phyloP scores from a whole-genome alignment of 306 rosid genomes.

The Glycyrrhiza uralensis region DNA sequence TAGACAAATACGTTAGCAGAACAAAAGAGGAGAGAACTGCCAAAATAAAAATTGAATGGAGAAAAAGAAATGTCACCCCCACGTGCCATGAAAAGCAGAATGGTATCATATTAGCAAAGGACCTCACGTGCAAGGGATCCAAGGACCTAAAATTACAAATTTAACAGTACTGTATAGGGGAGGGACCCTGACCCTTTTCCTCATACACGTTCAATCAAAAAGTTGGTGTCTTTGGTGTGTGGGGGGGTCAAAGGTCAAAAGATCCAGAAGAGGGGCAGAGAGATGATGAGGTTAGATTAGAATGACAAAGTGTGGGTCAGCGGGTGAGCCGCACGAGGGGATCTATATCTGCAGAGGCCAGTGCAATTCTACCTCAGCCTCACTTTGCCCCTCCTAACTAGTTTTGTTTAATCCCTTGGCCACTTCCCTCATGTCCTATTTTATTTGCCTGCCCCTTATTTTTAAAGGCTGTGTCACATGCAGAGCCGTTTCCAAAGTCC shows the following conservation, averaged over 20 bases:
- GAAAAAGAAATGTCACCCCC: slow-evolving; percentile 39
- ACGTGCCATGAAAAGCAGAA: slow-evolving; percentile 69
- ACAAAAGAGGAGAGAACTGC: neutral
- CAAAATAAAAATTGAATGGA: neutral
- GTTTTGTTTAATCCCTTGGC: slow-evolving; percentile 4
- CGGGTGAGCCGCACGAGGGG: slow-evolving; percentile 88
- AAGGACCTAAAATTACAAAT: slow-evolving; percentile 17
- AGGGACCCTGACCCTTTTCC: neutral
- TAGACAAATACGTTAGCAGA: neutral
- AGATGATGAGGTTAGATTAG: slow-evolving; percentile 33
- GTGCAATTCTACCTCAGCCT: slow-evolving; percentile 36
- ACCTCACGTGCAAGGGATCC: slow-evolving; percentile 86
- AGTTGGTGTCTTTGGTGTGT: neutral
- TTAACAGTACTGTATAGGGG: no score
- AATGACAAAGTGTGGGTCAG: slow-evolving; percentile 61
- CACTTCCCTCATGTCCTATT: slow-evolving; percentile 19
- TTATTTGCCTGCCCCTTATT: slow-evolving; percentile 29
- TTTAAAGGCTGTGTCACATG: slow-evolving; percentile 46
- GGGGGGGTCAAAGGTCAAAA: slow-evolving; percentile 71
- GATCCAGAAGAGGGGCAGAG: slow-evolving; percentile 37
- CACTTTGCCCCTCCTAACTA: slow-evolving; percentile 36
- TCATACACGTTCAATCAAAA: neutral
- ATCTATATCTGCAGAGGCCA: slow-evolving; percentile 38
- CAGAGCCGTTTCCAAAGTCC: slow-evolving; percentile 35
- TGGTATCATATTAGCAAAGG: slow-evolving; percentile 42